A percentile compares a stretch with the other conserved stretches of the same genome.
Conservation (phyloP, 768 basidiomycete species). For the Lentinula edodes region DNA sequence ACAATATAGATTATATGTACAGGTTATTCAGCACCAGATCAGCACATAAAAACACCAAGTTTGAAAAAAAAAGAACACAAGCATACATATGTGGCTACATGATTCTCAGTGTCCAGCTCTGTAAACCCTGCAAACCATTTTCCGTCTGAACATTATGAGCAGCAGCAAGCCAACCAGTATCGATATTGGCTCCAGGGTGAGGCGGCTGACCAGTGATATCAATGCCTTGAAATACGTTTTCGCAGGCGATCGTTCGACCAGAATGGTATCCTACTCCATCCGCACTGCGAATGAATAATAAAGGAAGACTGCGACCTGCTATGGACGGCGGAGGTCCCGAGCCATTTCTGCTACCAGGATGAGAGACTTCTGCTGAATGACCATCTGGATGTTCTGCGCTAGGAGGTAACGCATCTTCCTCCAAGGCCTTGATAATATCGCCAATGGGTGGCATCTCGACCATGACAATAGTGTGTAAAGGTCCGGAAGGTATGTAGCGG, state of each 20-base stretch:
- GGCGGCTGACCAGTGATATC: conserved; percentile 51
- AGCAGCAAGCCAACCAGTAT: conserved; percentile 68
- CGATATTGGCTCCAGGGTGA: conserved; percentile 42
- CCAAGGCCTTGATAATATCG: conserved; percentile 74
- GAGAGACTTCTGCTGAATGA: conserved; percentile 12
- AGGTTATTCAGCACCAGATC: conserved; percentile 8
- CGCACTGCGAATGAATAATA: conserved; percentile 74
- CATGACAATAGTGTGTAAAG: conserved; percentile 75
- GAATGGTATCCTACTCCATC: conserved; percentile 92
- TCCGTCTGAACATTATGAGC: conserved; percentile 64
- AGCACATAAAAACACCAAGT: not conserved
- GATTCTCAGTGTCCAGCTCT: conserved; percentile 74
- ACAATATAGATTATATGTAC: conserved; percentile 18
- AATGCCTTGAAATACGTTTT: conserved; percentile 71
- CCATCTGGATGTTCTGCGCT: conserved; percentile 28
- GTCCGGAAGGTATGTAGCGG: conserved; percentile 47
- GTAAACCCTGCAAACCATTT: conserved; percentile 41
- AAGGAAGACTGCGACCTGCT: conserved; percentile 63
- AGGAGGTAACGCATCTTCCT: conserved; percentile 58
- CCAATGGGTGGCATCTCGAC: conserved; percentile 78
- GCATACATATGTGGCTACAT: conserved; percentile 38
- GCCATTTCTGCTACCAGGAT: conserved; percentile 11
- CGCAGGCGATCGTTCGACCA: conserved; percentile 76
- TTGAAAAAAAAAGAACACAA: conserved; percentile 19
- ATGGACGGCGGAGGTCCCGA: conserved; percentile 42